Conservation (phyloP, 2,329 filamentous ascomycete species). For the Microascus cirrosus region DNA sequence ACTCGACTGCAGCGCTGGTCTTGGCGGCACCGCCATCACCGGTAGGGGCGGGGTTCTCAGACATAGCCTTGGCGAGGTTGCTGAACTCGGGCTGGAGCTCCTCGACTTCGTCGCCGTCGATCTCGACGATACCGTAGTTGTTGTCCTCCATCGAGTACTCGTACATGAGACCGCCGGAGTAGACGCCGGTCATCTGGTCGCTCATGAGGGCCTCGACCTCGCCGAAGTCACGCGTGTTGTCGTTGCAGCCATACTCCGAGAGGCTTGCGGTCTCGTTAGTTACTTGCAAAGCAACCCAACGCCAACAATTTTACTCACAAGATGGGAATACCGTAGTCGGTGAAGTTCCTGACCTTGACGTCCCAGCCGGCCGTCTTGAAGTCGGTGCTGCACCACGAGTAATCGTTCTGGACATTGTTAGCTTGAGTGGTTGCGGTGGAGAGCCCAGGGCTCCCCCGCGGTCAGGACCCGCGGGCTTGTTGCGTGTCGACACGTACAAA, state of each 20-base stretch:
- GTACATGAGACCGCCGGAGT: constrained; percentile 93
- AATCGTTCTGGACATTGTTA: constrained; percentile 49
- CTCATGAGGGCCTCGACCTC: constrained; percentile 75
- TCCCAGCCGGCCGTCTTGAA: constrained; percentile 70
- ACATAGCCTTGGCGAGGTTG: constrained; percentile 35
- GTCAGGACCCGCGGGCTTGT: not conserved
- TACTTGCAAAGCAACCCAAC: too few relatives aligned
- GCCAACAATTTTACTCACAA: constrained; percentile 44
- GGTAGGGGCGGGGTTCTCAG: constrained; percentile 36
- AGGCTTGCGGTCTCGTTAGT: constrained; percentile 32
- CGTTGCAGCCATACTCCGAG: constrained; percentile 87
- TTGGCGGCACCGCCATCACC: constrained; percentile 37
- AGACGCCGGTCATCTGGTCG: constrained; percentile 73
- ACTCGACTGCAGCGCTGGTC: constrained; percentile 32
- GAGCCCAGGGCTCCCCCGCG: not conserved
- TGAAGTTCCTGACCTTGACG: constrained; percentile 79
- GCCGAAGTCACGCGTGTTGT: constrained; percentile 68
- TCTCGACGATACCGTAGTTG: constrained; percentile 68
- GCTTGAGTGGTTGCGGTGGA: constrained; percentile 14
- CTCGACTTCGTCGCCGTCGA: constrained; percentile 42
- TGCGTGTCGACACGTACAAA: constrained; percentile 28
- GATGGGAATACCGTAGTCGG: constrained; percentile 75
- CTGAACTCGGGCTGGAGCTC: constrained; percentile 50
- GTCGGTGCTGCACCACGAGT: constrained; percentile 71
- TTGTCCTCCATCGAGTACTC: constrained; percentile 79